Percentiles rank a stretch among this genome's conserved stretches.
phyloP scores from a whole-genome alignment of 345 rosid species.

The Theobroma cacao region DNA sequence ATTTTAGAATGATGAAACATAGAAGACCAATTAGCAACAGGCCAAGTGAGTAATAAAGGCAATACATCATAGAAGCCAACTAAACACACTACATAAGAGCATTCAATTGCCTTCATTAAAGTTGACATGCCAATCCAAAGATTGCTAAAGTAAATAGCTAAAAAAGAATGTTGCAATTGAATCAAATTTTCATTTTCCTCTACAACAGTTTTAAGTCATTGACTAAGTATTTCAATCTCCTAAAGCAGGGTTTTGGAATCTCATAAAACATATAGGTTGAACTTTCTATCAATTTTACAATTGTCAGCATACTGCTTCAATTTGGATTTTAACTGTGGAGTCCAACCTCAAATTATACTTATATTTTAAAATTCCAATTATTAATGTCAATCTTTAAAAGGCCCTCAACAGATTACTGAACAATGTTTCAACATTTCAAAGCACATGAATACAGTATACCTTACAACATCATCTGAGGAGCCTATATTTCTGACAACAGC shows the following conservation, averaged over 20 bases:
- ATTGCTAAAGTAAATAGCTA: neutral
- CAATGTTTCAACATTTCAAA: constrained; percentile 2
- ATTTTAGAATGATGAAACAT: neutral
- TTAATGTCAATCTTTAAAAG: neutral
- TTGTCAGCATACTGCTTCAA: neutral
- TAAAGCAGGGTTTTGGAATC: neutral
- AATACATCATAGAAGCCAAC: neutral
- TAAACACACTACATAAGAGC: neutral
- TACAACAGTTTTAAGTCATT: neutral
- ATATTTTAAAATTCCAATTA: neutral
- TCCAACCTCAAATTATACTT: neutral
- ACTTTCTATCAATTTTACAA: neutral
- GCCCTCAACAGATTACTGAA: constrained; percentile 1
- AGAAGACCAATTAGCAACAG: neutral
- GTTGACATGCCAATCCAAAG: neutral
- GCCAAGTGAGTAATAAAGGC: neutral
- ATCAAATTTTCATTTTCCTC: neutral
- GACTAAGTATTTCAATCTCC: neutral
- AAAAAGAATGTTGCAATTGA: neutral
- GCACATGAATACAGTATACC: constrained; percentile 37
- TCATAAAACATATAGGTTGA: neutral
- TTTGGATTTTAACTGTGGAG: neutral
- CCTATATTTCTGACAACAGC: constrained; percentile 68
- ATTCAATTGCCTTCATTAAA: neutral
- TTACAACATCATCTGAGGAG: constrained; percentile 75